Evolutionary conservation across 495 filamentous ascomycete species (phyloP), one percentile per base, ranked within the genome.

Genomic region (Astrocystis sublimbata): DNA sequence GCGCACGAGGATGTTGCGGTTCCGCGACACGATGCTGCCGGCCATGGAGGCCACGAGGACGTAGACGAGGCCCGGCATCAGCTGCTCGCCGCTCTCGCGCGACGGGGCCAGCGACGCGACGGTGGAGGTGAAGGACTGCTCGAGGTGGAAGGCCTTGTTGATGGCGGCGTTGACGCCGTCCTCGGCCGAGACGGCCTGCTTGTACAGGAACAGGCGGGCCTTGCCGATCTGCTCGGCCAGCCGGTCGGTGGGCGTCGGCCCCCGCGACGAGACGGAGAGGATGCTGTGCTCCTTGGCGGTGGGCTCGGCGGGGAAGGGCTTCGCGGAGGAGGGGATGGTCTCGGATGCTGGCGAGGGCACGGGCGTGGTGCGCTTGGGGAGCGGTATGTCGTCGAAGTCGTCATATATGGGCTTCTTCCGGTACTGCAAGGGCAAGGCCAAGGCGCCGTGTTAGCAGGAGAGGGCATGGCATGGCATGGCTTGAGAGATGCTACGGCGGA

Each of bases 11-110:
- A 97, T 79, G 65, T 89, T 91, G 43, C 93, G 85, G 79, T 96
- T 94, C 53, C 94, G 85, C 45, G 89, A 83, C 30, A 96, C 78
- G 70, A 98, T 97, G 65, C 85, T 89, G 64, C 93, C 93, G 31
- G 93, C 89, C 92, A 98, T 96, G 61, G 90, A 86, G 10, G 92
- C 85, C 2, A 98, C 92, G 13, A 96, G 85, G 36, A 96, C 91
- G 78, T 97, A 97, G 62, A 97, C 82, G 38, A 85, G 75, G 5
- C 92, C 92, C 26, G 94, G 94, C 71, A 96, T 84, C 15, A 98
- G 81, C 66, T 85, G 85, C 77, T 98, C 94, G 63, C 88, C 87
- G 51, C 85, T 88, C 71, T 92, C 88, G 60, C 87, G 86, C 10
- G 92, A 80, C 23, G 94, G 94, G 36, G 92, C 92, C 9, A 98